Conservation (phyloP, 495 filamentous ascomycete species). For the Annulohypoxylon stygium region DNA sequence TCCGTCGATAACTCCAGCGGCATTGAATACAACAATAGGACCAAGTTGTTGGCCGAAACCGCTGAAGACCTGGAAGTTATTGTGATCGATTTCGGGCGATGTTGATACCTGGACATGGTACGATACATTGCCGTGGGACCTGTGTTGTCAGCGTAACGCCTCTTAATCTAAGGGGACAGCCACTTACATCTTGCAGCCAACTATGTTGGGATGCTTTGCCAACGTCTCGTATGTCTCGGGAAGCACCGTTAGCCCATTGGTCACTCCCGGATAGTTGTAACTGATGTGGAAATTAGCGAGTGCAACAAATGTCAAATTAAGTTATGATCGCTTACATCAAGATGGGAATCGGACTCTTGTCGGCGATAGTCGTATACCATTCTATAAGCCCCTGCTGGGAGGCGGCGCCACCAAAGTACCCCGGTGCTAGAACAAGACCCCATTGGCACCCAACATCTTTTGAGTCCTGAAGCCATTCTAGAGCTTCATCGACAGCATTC, state of each 20-base stretch:
- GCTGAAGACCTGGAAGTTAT: slow-evolving; percentile 69
- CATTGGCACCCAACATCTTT: slow-evolving; percentile 71
- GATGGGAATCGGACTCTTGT: slow-evolving; percentile 65
- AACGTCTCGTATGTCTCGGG: slow-evolving; percentile 66
- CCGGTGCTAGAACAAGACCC: slow-evolving; percentile 69
- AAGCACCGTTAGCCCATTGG: slow-evolving; percentile 66
- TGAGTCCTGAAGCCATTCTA: slow-evolving; percentile 68
- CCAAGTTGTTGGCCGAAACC: slow-evolving; percentile 76
- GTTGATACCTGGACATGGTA: slow-evolving; percentile 70
- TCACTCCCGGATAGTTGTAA: slow-evolving; percentile 75
- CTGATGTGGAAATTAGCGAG: slow-evolving; percentile 42
- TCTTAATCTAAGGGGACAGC: not conserved
- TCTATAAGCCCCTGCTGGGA: slow-evolving; percentile 61
- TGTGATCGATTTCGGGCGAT: slow-evolving; percentile 59
- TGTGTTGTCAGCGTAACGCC: not conserved
- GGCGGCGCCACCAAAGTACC: slow-evolving; percentile 65
- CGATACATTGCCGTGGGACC: slow-evolving; percentile 71
- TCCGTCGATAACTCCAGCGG: slow-evolving; percentile 73
- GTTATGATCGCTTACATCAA: slow-evolving; percentile 56
- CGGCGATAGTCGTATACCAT: slow-evolving; percentile 67
- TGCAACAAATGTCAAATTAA: not conserved
- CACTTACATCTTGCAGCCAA: slow-evolving; percentile 70
- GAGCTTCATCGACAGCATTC: slow-evolving; percentile 70
- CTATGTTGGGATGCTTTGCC: slow-evolving; percentile 68
- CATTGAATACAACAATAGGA: slow-evolving; percentile 69